Conservation (phyloP, 2,329 filamentous ascomycete species). For the Knufia petricola region DNA sequence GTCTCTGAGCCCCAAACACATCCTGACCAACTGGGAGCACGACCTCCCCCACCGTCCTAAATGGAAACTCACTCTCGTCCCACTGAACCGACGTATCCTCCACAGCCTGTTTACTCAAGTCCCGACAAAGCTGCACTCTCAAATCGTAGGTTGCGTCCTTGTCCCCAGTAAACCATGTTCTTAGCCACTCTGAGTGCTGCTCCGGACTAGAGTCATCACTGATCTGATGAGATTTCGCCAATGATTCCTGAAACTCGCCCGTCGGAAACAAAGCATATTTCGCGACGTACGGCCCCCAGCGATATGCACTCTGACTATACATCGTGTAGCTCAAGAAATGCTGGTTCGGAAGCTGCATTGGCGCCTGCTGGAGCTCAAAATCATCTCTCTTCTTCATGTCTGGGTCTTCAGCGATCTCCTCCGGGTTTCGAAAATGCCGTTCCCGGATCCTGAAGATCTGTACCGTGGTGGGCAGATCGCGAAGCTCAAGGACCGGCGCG, state of each 20-base stretch:
- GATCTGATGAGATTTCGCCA: conserved; percentile 19
- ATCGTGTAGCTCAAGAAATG: conserved; percentile 31
- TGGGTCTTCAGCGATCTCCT: conserved; percentile 32
- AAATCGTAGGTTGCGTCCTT: conserved; percentile 37
- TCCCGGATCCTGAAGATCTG: conserved; percentile 37
- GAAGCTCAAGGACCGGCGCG: conserved; percentile 39
- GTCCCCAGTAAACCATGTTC: conserved; percentile 30
- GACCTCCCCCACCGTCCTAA: conserved; percentile 36
- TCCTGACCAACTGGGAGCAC: conserved; percentile 33
- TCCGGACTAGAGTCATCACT: conserved; percentile 29
- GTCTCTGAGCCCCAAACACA: conserved; percentile 32
- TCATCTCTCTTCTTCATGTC: conserved; percentile 30
- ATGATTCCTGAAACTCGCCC: conserved; percentile 32
- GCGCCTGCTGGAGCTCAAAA: conserved; percentile 32
- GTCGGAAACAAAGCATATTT: conserved; percentile 41
- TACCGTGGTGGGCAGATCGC: conserved; percentile 36
- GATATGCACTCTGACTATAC: conserved; percentile 41
- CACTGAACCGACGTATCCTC: conserved; percentile 36
- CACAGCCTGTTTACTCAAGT: conserved; percentile 39
- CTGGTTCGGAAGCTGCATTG: conserved; percentile 32
- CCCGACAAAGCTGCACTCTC: conserved; percentile 39
- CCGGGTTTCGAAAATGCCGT: conserved; percentile 29
- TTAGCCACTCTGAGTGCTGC: conserved; percentile 33
- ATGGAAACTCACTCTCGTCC: conserved; percentile 40
- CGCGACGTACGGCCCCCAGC: conserved; percentile 39